Conservation (phyloP, 495 filamentous ascomycete genomes). For the Pseudevernia furfuracea region DNA sequence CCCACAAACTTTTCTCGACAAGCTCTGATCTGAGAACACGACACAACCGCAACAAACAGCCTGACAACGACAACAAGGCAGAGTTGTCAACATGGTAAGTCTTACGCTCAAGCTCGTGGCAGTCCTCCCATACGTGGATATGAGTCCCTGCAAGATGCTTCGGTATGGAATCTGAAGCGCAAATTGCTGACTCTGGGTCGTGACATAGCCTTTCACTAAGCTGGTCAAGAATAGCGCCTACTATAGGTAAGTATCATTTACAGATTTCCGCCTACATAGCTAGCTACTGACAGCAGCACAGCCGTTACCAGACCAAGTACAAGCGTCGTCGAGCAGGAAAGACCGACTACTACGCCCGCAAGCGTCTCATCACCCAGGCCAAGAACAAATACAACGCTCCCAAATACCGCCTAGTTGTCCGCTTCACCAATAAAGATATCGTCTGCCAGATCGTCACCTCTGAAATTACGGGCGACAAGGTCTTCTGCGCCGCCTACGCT, state of each 20-base stretch:
- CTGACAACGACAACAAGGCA: conserved; percentile 9
- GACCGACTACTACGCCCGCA: conserved; percentile 99
- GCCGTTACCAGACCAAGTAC: conserved; percentile 99
- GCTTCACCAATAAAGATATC: conserved; percentile 99
- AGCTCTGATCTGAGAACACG: background rate
- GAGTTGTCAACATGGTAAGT: conserved; percentile 21
- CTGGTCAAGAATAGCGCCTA: conserved; percentile 91
- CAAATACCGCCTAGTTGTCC: conserved; percentile 99
- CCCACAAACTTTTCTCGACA: conserved; percentile 9
- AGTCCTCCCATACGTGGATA: background rate
- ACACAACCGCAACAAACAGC: conserved; percentile 1
- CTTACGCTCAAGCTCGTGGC: background rate
- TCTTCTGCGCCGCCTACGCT: conserved; percentile 85
- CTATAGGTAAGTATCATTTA: conserved; percentile 66
- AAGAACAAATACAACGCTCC: conserved; percentile 99
- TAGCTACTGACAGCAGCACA: conserved; percentile 33
- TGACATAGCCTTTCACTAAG: conserved; percentile 83
- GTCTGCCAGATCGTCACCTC: conserved; percentile 94
- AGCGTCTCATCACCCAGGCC: conserved; percentile 98
- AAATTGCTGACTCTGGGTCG: conserved; percentile 91
- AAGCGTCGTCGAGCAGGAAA: conserved; percentile 92
- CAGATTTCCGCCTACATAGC: background rate
- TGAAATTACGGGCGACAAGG: conserved; percentile 95
- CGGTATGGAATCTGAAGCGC: conserved; percentile 86
- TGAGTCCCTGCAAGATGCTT: conserved; percentile 96